These are phyloP conservation scores for Waltergamsia citrina DNA, from an alignment of 2,329 filamentous ascomycete genomes.

Conservation along the genomic window DNA sequence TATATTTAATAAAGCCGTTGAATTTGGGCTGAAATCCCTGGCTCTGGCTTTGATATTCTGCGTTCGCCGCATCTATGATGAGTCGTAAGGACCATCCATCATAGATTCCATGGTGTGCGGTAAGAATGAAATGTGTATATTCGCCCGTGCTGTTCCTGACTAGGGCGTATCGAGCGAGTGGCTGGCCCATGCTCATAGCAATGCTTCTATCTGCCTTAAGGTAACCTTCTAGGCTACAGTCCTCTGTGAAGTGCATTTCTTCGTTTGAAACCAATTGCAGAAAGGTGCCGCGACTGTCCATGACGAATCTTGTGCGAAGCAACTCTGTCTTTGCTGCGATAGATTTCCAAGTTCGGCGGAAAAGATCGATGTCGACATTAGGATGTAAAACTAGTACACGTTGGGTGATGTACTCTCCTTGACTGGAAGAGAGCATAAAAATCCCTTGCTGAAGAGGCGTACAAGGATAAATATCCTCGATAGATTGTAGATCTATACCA, in stretches of 20 bases:
- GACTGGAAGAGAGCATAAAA: too few species aligned
- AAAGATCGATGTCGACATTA: too few species aligned
- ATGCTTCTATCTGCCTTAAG: background rate
- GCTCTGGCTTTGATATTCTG: constrained; percentile 18
- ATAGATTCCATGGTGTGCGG: constrained; percentile 31
- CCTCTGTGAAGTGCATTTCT: background rate
- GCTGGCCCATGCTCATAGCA: background rate
- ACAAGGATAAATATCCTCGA: too few species aligned
- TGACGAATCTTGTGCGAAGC: too few species aligned
- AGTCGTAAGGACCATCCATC: constrained; percentile 40
- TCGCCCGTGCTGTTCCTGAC: background rate
- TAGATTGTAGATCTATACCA: too few species aligned
- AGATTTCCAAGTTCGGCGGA: too few species aligned
- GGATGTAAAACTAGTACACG: too few species aligned
- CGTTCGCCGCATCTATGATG: constrained; percentile 27
- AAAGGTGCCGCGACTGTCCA: background rate
- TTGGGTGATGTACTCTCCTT: too few species aligned
- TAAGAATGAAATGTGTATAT: background rate
- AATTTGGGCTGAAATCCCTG: constrained; percentile 17
- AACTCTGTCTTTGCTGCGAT: too few species aligned
- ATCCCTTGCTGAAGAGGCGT: too few species aligned
- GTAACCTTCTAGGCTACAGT: background rate
- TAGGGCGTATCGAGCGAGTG: background rate
- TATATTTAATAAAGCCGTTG: constrained; percentile 30
- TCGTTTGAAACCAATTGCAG: background rate